These are phyloP conservation scores for Chytriomyces hyalinus DNA, from an alignment of 192 early-diverging fungal species.

Conservation along the genomic window DNA sequence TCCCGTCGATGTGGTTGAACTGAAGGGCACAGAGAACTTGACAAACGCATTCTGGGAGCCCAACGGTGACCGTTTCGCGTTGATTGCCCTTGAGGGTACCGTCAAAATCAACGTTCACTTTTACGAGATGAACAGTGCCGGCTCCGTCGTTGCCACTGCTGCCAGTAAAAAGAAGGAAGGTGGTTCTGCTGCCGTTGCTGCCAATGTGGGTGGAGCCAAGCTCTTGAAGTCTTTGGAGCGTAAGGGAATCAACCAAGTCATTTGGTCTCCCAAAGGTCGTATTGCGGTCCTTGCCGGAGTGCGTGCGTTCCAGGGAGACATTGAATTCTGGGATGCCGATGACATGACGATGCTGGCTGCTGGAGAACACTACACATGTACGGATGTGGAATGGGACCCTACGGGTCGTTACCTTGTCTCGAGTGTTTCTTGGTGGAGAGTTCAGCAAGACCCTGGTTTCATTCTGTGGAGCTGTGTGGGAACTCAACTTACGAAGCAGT, in stretches of 20 bases:
- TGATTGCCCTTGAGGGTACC: slow-evolving; percentile 78
- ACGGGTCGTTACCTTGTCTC: slow-evolving; percentile 93
- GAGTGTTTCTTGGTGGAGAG: slow-evolving; percentile 85
- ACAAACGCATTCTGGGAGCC: slow-evolving; percentile 97
- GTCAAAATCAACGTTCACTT: slow-evolving; percentile 69
- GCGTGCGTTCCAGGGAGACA: slow-evolving; percentile 70
- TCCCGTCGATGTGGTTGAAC: slow-evolving; percentile 95
- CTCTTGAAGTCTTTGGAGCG: slow-evolving; percentile 82
- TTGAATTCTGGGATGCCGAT: slow-evolving; percentile 95
- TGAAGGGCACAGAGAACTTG: slow-evolving; percentile 72
- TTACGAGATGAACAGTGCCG: slow-evolving; percentile 70
- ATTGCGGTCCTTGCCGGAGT: slow-evolving; percentile 88
- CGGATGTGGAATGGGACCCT: slow-evolving; percentile 98
- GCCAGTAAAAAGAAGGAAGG: slow-evolving; percentile 39
- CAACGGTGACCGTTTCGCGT: slow-evolving; percentile 84
- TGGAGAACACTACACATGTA: slow-evolving; percentile 92
- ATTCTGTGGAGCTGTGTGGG: slow-evolving; percentile 92
- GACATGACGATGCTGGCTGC: slow-evolving; percentile 65
- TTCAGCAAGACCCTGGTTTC: slow-evolving; percentile 89
- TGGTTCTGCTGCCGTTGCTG: slow-evolving; percentile 19
- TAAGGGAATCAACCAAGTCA: slow-evolving; percentile 81
- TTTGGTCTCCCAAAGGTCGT: slow-evolving; percentile 97
- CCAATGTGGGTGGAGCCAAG: slow-evolving; percentile 67
- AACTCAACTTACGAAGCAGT: slow-evolving; percentile 73
- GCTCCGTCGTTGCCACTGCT: slow-evolving; percentile 26